Conservation (phyloP, 768 basidiomycete species). For the Mycena floridula region DNA sequence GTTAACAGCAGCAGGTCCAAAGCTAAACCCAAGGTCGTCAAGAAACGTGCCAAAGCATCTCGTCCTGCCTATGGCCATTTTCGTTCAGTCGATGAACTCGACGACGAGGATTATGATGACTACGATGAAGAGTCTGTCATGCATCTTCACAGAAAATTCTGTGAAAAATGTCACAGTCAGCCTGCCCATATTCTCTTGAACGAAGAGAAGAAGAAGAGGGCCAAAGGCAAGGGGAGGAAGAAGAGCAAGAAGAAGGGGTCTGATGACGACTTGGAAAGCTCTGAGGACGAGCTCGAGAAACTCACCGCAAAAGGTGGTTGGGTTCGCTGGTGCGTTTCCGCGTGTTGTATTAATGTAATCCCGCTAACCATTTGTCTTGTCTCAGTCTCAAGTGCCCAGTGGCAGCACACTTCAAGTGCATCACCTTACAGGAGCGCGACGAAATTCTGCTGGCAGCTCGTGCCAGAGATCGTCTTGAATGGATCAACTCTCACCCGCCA, state of each 20-base stretch:
- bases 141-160: conserved; percentile 53
- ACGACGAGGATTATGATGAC: conserved; percentile 41
- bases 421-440: conserved; percentile 58
- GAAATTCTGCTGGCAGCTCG: conserved; percentile 67
- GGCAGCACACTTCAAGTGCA: conserved; percentile 70
- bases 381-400: conserved; percentile 72
- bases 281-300: conserved; percentile 47
- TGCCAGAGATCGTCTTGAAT: conserved; percentile 39
- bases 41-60: conserved; percentile 19
- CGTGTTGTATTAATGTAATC: not conserved
- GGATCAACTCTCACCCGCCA: conserved; percentile 23
- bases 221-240: conserved; percentile 27
- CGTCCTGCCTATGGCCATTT: conserved; percentile 40
- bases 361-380: conserved; percentile 5
- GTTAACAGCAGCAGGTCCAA: conserved; percentile 7
- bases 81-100: conserved; percentile 33
- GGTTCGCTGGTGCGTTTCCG: conserved; percentile 67
- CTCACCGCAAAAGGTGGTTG: conserved; percentile 63
- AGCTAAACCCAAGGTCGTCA: conserved; percentile 13
- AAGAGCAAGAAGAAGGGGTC: conserved; percentile 33
- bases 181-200: conserved; percentile 54
- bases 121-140: conserved; percentile 51
- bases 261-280: conserved; percentile 48
- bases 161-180: conserved; percentile 63
- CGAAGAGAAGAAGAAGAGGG: conserved; percentile 27